Conservation (phyloP, 257 asterid genomes). For the Solanum rostratum region DNA sequence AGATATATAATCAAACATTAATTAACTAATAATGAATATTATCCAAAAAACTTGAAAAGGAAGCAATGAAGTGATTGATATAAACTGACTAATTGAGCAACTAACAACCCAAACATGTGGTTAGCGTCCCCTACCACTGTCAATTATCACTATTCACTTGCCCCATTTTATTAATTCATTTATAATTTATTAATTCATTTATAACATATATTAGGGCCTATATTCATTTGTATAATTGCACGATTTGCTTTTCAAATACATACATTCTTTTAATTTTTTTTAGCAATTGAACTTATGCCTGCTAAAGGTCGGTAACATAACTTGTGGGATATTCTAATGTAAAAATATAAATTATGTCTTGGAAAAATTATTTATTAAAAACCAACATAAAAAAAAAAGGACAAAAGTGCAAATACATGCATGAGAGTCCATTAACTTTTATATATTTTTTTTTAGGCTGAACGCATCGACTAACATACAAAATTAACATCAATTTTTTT, state of each 20-base stretch:
- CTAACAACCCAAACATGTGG: neutral
- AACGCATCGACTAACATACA: too few relatives aligned
- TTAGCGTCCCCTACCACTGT: neutral
- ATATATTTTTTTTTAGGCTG: too few relatives aligned
- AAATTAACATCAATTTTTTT: too few relatives aligned
- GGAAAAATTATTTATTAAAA: too few relatives aligned
- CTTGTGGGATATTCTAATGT: neutral
- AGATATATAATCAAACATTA: neutral
- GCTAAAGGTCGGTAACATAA: neutral
- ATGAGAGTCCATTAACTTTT: neutral
- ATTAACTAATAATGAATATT: neutral
- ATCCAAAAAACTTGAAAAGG: neutral
- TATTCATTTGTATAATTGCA: neutral
- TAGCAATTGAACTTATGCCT: neutral
- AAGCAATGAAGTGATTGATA: neutral
- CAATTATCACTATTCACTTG: neutral
- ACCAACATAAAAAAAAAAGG: neutral
- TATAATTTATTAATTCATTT: too few relatives aligned
- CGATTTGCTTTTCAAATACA: neutral
- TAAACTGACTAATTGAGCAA: neutral
- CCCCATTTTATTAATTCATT: neutral
- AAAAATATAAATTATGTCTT: neutral
- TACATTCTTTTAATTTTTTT: neutral
- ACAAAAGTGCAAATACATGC: neutral
- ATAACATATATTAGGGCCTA: neutral